Base-by-base conservation (phyloP, 2,329 filamentous ascomycete species). In the Neonectria ditissima region DNA sequence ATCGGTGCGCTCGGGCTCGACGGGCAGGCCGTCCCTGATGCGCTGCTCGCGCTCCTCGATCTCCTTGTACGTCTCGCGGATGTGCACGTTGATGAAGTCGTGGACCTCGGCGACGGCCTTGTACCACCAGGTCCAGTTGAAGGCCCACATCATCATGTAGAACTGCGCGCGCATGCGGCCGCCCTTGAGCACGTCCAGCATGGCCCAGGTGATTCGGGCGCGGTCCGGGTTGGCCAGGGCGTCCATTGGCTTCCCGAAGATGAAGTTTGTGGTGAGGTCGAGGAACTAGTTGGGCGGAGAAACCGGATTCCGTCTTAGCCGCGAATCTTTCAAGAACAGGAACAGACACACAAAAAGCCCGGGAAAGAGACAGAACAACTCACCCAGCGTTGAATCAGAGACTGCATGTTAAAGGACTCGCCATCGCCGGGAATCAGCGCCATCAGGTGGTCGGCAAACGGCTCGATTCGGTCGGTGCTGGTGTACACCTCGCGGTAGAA, bases 401-500 rank as follows among this genome's bases (percentile, higher is more conserved):
- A 60, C 56, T 68, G 65, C 10, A 59, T 55, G 50, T 68, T 58
- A 24, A 68, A 66, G 9, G 65, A 64, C 16, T 63, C 65, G 9
- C 65, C 65, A 24, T 68, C 65, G 10, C 64, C 62, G 14, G 63
- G 65, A 37, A 68, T 37, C 24, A 68, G 32, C 9, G 44, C 13
- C 50, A 66, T 26, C n/a, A 68, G 43, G 6, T 47, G 55, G 13
- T 69, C 65, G 1, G 62, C 65, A 28, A 69, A 69, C 3, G 66
- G 66, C n/a, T 62, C 59, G 22, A 69, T 51, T 8, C 66, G 58
- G 10, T 69, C 68, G 1, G 64, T 66, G 44, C 65, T 68, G 39
- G 63, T 58, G 47, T 69, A 70, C 3, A 66, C 68, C 26, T 67
- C 63, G 6, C 68, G 65, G 30, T 70, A 65, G 20, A 70, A 70